phyloP scores from a whole-genome alignment of 2,329 filamentous ascomycete genomes.

The Colletotrichum coccodes region DNA sequence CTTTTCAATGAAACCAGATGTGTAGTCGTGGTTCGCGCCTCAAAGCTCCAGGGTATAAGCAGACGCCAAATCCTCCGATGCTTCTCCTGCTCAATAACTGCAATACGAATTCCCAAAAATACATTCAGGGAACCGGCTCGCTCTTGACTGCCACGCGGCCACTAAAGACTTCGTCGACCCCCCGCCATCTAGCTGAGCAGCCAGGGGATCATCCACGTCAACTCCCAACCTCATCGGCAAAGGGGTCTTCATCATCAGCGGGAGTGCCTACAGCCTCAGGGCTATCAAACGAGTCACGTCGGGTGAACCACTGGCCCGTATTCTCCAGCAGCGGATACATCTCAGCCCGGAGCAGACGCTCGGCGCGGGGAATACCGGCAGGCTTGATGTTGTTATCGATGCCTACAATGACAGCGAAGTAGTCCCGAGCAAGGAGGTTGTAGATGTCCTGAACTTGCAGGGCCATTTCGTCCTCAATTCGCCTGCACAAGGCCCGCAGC shows the following conservation, averaged over 20 bases:
- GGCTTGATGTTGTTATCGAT: slow-evolving; percentile 4
- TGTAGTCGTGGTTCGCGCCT: too few species aligned
- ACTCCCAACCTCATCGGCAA: not conserved
- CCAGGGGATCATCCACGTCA: not conserved
- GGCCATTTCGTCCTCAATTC: slow-evolving; percentile 1
- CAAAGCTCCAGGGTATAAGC: not conserved
- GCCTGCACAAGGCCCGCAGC: slow-evolving; percentile 22
- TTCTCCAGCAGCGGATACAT: not conserved
- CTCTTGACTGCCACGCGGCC: not conserved
- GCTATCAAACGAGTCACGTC: not conserved
- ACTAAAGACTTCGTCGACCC: not conserved
- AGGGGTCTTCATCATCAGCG: not conserved
- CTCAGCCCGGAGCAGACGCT: slow-evolving; percentile 2
- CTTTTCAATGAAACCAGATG: not conserved
- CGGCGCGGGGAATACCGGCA: not conserved
- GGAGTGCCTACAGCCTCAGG: too few species aligned
- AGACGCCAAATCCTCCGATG: not conserved
- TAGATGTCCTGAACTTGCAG: slow-evolving; percentile 22
- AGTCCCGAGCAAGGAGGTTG: slow-evolving; percentile 22
- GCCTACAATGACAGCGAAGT: slow-evolving; percentile 18
- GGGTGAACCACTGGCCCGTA: not conserved
- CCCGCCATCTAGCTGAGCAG: not conserved
- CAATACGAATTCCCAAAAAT: not conserved
- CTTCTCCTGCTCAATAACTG: not conserved
- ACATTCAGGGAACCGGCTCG: not conserved